Evolutionary conservation across 2,329 filamentous ascomycete species (phyloP).

Genomic region (Aspergillus versicolor): DNA sequence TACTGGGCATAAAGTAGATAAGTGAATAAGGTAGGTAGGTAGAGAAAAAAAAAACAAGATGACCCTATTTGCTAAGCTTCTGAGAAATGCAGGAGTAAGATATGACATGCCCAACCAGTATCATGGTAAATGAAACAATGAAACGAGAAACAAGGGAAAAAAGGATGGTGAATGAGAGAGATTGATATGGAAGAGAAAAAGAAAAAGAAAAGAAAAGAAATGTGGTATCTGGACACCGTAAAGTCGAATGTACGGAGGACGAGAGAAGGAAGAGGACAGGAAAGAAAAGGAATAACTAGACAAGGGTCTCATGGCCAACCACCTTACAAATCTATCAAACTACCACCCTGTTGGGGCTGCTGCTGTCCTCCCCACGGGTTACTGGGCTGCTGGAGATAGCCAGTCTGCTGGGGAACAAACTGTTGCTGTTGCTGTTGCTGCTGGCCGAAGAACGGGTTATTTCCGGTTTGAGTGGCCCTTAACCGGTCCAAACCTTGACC

Average conservation of each 20-base stretch:
- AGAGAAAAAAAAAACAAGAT: not conserved
- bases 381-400: constrained; percentile 43
- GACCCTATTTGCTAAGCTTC: constrained; percentile 5
- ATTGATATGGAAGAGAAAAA: not conserved
- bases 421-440: constrained; percentile 52
- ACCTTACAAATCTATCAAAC: constrained; percentile 60
- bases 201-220: not conserved
- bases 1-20: not conserved
- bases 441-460: constrained; percentile 83
- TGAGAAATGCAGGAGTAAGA: constrained; percentile 1
- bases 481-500: constrained; percentile 74
- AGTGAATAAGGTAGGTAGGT: not conserved
- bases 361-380: constrained; percentile 58
- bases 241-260: constrained; percentile 11
- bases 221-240: constrained; percentile 18
- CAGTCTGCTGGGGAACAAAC: constrained; percentile 49
- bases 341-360: constrained; percentile 50
- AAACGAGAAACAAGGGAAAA: constrained; percentile 4
- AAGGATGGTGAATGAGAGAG: constrained; percentile 1
- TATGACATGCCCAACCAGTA: constrained; percentile 10
- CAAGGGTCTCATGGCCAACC: constrained; percentile 4
- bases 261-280: constrained; percentile 3
- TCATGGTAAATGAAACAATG: constrained; percentile 2
- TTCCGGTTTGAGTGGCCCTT: constrained; percentile 68
- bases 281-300: not conserved